Conservation (phyloP, 2,329 filamentous ascomycete species). For the Pseudopithomyces maydicus region DNA sequence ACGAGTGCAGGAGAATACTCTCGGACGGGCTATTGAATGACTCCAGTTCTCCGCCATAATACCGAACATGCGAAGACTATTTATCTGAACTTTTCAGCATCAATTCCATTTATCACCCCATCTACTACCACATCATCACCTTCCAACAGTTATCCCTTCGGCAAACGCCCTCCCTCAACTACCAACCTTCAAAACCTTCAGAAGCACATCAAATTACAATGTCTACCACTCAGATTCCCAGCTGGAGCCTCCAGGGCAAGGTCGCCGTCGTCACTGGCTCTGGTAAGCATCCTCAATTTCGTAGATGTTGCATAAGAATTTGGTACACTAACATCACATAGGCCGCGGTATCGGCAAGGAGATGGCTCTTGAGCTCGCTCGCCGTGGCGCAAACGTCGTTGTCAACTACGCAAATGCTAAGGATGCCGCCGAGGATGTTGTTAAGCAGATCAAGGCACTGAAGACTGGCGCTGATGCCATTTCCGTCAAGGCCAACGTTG, state of each 20-base stretch:
- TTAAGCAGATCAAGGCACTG: constrained; percentile 67
- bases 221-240: constrained; percentile 46
- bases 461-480: constrained; percentile 65
- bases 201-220: constrained; percentile 34
- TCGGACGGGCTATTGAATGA: constrained; percentile 27
- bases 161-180: constrained; percentile 9
- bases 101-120: constrained; percentile 23
- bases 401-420: constrained; percentile 72
- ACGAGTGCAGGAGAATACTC: constrained; percentile 15
- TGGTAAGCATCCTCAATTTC: constrained; percentile 39
- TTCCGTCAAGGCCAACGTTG: constrained; percentile 71
- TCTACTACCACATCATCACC: constrained; percentile 18
- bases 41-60: constrained; percentile 36
- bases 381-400: constrained; percentile 68
- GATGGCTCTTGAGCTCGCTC: constrained; percentile 69
- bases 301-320: not conserved
- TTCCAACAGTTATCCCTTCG: constrained; percentile 10
- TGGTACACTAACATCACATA: constrained; percentile 33
- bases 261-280: constrained; percentile 60
- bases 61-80: constrained; percentile 37
- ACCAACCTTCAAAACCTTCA: constrained; percentile 7
- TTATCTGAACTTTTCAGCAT: constrained; percentile 30
- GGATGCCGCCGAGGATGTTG: constrained; percentile 68
- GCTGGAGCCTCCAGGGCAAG: constrained; percentile 59
- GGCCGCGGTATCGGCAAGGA: constrained; percentile 69